These are phyloP conservation scores for Candida palmyrensis DNA, from an alignment of 805 yeast species.

Conservation along the genomic window DNA sequence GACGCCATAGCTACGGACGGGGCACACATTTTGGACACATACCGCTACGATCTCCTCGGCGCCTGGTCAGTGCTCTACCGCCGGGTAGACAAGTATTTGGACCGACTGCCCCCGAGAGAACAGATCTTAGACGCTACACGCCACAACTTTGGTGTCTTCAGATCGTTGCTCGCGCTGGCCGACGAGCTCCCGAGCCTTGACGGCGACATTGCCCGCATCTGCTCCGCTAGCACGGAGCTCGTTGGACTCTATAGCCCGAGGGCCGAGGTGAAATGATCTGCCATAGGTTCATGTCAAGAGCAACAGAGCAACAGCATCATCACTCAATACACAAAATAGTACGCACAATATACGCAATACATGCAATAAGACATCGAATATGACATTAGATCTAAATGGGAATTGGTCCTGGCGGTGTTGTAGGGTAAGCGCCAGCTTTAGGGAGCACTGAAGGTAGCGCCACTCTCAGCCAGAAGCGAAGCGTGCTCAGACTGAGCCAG, in stretches of 20 bases:
- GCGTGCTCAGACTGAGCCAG: no score
- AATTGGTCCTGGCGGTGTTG: no score
- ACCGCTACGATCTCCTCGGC: conserved; percentile 30
- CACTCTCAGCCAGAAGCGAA: no score
- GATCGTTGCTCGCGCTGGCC: background rate
- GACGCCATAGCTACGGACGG: background rate
- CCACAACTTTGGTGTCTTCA: background rate
- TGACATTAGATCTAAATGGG: no score
- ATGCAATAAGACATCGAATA: no score
- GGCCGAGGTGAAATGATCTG: no score
- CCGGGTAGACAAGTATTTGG: background rate
- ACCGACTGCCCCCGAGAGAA: background rate
- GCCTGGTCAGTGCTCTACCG: conserved; percentile 27
- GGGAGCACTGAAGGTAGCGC: no score
- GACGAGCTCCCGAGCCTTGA: background rate
- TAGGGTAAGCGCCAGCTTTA: no score
- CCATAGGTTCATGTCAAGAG: no score
- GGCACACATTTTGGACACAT: conserved; percentile 8
- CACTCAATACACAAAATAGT: no score
- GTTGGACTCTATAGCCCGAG: background rate
- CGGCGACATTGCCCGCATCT: background rate
- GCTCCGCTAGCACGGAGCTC: background rate
- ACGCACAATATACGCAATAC: no score
- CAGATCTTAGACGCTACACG: background rate
- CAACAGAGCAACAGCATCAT: no score